Base-by-base conservation (phyloP, 1,284 basidiomycete species). In the Cryptococcus hybrid region DNA sequence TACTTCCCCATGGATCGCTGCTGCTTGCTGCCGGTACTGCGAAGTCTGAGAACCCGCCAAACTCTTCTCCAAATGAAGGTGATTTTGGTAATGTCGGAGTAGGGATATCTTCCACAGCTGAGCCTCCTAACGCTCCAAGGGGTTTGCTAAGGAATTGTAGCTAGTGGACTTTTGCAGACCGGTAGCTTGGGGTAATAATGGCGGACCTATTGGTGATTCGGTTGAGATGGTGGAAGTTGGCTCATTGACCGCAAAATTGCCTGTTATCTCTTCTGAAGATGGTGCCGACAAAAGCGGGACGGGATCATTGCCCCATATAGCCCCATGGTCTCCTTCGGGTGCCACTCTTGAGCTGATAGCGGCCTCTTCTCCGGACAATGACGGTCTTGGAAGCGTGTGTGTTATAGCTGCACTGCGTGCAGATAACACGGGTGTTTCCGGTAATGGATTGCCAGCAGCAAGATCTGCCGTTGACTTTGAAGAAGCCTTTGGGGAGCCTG, bases 31-130 rank as follows among this genome's bases (percentile, higher is more conserved):
- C 30, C 30, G 30, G 30, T 3, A 43, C 53, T n/a, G 50, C 47
- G 11, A 59, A 65, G 7, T 53, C 47, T 24, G 65, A 58, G 56
- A 72, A 72, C 2, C 65, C 64, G 3, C 68, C 67, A 58, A 72
- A 69, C 6, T 64, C 66, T 30, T 70, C 67, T 2, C 65, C 66
- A 48, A 71, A 67, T 2, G 63, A 64, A 9, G 67, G 60, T 7
- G 69, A 69, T 43, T 58, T 62, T 5, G 67, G 65, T 30, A 44
- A 67, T 34, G 6, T 8, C 48, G 47, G 24, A 43, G 5, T 47
- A 13, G 34, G 35, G 38, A 15, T 40, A 5, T 46, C 5, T 35
- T 44, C 13, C n/a, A 15, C 5, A 24, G 43, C n/a, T n/a, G 24
- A 44, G 13, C 15, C 15, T 12, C 51, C 56, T n/a, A 47, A 47